Base-by-base conservation (phyloP, 1,284 basidiomycete genomes). In the Afroboletus lepidellus region DNA sequence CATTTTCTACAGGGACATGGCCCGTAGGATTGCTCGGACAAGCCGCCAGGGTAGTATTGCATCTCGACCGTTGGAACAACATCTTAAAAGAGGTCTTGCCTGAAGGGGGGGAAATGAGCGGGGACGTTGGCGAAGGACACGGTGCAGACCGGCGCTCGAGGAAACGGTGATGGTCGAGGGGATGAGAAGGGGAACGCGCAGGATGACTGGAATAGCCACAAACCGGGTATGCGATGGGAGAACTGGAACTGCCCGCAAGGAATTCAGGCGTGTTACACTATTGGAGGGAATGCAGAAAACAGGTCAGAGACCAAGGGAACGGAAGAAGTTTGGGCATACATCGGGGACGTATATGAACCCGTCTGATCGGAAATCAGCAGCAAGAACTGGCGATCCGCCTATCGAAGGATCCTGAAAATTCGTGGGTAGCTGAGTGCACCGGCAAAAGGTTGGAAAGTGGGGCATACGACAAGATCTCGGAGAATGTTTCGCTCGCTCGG, bases 51-150 rank as follows among this genome's bases (percentile, higher is more conserved):
- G 57, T 52, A 29, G 63, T 60, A 38, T 57, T 58, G 45, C 48
- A 69, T 48, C 64, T 57, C n/a, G 65, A 66, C 16, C 66, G 68
- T 41, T 63, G 59, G 50, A 67, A 67, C 21, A 69, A 49, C 0
- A 44, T 48, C 55, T 57, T 69, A 47, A 70, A 62, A 2, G 67
- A 60, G 2, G 53, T 43, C 53, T 55, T 69, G 1, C 51, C 59
- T 12, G 25, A 32, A 16, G 51, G 48, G 27, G 67, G 54, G 30
- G 58, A 57, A 8, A 57, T 23, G 16, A 56, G 46, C 23, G 54
- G 48, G 18, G 61, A 30, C n/a, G 46, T 45, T 12, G 44, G 53
- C 1, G 62, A 9, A 7, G 55, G 42, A 49, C 45, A 57, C 0
- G 65, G 62, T 36, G 39, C 57, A 18, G 65, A 69, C 23, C 51